Percentiles rank a stretch among this genome's conserved stretches.
These are phyloP conservation scores for Globomyces pollinis-pini DNA, from an alignment of 192 early-diverging fungal species.

Conservation along the genomic window DNA sequence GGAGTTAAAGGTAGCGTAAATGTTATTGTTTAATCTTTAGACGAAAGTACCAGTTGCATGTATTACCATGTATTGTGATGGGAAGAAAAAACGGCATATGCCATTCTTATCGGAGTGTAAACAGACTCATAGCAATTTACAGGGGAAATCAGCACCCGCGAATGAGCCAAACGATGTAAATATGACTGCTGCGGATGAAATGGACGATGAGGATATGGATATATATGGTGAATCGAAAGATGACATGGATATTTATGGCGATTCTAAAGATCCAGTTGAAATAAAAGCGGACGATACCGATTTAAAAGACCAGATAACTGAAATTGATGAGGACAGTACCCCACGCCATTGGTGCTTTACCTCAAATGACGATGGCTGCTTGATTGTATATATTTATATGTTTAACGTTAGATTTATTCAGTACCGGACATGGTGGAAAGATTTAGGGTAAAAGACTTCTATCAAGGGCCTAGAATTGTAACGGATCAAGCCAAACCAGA, in stretches of 20 bases:
- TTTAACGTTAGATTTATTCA: slow-evolving; percentile 35
- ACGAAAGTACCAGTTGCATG: not conserved
- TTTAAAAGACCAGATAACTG: not conserved
- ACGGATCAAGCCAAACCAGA: slow-evolving; percentile 29
- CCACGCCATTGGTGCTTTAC: slow-evolving; percentile 57
- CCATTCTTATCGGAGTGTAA: not conserved
- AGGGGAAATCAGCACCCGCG: not conserved
- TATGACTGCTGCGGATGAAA: not conserved
- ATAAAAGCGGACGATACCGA: slow-evolving; percentile 5
- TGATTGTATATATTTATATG: slow-evolving; percentile 42
- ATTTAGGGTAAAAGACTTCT: slow-evolving; percentile 52
- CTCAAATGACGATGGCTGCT: slow-evolving; percentile 52
- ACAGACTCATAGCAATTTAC: too few relatives aligned
- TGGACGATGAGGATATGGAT: slow-evolving; percentile 4
- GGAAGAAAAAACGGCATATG: not conserved
- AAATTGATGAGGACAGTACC: not conserved
- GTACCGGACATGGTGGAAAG: slow-evolving; percentile 38
- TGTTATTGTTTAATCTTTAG: not conserved
- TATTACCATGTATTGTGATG: not conserved
- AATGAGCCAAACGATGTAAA: not conserved
- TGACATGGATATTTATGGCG: not conserved
- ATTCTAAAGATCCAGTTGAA: not conserved
- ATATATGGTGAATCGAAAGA: slow-evolving; percentile 1
- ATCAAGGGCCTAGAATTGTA: slow-evolving; percentile 47
- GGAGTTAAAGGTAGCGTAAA: slow-evolving; percentile 28